A percentile compares a stretch with the other conserved stretches of the same genome.
These are phyloP conservation scores for Boletus holoroseus DNA, from an alignment of 1,284 basidiomycete species.

Conservation along the genomic window DNA sequence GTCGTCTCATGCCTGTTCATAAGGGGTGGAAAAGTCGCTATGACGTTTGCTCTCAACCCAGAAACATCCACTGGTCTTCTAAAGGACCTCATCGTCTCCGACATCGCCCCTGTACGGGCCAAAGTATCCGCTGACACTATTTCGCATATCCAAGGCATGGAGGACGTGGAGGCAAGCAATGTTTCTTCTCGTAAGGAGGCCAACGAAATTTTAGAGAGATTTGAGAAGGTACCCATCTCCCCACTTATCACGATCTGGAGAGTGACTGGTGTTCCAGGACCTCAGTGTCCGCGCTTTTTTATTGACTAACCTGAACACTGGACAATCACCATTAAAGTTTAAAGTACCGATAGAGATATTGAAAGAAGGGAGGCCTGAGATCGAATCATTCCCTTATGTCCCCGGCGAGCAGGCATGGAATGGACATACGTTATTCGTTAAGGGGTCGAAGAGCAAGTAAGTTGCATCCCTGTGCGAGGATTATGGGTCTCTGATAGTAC, in stretches of 20 bases:
- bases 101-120: slow-evolving; percentile 71
- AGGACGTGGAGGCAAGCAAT: slow-evolving; percentile 52
- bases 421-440: slow-evolving; percentile 69
- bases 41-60: slow-evolving; percentile 67
- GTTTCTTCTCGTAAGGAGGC: slow-evolving; percentile 62
- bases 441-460: slow-evolving; percentile 72
- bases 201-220: slow-evolving; percentile 53
- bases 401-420: slow-evolving; percentile 55
- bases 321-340: slow-evolving; percentile 49
- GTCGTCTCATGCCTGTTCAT: slow-evolving; percentile 6
- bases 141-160: slow-evolving; percentile 67
- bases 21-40: slow-evolving; percentile 86
- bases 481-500: neutral
- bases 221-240: slow-evolving; percentile 48
- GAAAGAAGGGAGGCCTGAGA: slow-evolving; percentile 51
- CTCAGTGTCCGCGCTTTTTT: slow-evolving; percentile 69
- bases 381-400: slow-evolving; percentile 73
- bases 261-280: slow-evolving; percentile 44
- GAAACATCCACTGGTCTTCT: slow-evolving; percentile 46
- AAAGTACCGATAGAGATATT: slow-evolving; percentile 69
- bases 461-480: slow-evolving; percentile 20
- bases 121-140: slow-evolving; percentile 61
- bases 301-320: slow-evolving; percentile 66
- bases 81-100: slow-evolving; percentile 67
- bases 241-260: neutral